phyloP scores from a whole-genome alignment of 805 yeast genomes.

The Lachancea quebecensis region DNA sequence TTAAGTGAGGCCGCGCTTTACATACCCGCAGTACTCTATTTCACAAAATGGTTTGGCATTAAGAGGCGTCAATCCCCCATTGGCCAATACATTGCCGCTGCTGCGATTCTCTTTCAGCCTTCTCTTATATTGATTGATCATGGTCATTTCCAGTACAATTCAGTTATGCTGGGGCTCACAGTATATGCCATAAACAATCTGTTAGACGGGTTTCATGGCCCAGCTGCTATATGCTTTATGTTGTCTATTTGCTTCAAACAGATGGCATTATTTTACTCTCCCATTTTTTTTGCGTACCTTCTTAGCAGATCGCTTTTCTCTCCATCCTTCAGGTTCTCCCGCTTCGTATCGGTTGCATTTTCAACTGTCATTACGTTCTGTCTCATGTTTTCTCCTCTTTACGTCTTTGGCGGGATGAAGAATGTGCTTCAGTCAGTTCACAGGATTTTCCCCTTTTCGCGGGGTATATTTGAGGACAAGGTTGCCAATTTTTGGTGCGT shows the following conservation, averaged over 20 bases:
- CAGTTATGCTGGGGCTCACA: slow-evolving; percentile 88
- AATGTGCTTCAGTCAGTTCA: slow-evolving; percentile 47
- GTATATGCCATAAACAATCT: slow-evolving; percentile 61
- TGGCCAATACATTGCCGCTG: slow-evolving; percentile 69
- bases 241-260: slow-evolving; percentile 81
- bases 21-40: slow-evolving; percentile 72
- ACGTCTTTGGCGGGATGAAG: slow-evolving; percentile 34
- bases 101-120: slow-evolving; percentile 81
- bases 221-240: slow-evolving; percentile 74
- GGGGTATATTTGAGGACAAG: slow-evolving; percentile 95
- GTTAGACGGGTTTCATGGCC: slow-evolving; percentile 51
- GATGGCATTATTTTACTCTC: slow-evolving; percentile 91
- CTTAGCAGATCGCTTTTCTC: slow-evolving; percentile 43
- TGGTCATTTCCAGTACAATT: slow-evolving; percentile 94
- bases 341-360: slow-evolving; percentile 56
- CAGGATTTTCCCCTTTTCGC: slow-evolving; percentile 83
- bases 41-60: slow-evolving; percentile 65
- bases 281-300: slow-evolving; percentile 76
- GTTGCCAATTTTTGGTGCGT: slow-evolving; percentile 98
- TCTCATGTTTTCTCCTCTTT: slow-evolving; percentile 53
- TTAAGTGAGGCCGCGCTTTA: slow-evolving; percentile 67
- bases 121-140: slow-evolving; percentile 80
- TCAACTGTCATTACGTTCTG: slow-evolving; percentile 52
- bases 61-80: slow-evolving; percentile 51
- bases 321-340: slow-evolving; percentile 45